Percentiles rank a stretch among this genome's conserved stretches.
These are phyloP conservation scores for Taphrina wiesneri DNA, from an alignment of 1,139 yeast genomes.

Conservation along the genomic window DNA sequence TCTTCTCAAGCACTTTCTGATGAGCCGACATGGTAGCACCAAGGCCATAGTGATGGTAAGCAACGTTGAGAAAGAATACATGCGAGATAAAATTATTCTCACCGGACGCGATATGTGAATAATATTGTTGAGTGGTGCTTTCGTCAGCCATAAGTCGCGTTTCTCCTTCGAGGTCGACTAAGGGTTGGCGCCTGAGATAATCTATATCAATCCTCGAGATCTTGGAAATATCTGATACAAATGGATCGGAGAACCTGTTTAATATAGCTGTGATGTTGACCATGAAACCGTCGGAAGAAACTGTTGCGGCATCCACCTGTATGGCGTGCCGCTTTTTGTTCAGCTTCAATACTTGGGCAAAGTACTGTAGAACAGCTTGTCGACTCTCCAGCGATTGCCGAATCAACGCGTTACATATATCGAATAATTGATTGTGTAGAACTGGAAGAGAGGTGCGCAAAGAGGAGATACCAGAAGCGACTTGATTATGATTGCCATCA, in stretches of 20 bases:
- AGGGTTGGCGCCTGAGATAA: conserved; percentile 55
- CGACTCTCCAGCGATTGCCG: conserved; percentile 72
- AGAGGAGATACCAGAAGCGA: conserved; percentile 14
- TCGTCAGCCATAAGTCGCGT: conserved; percentile 77
- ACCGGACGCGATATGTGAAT: conserved; percentile 46
- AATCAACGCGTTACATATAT: conserved; percentile 70
- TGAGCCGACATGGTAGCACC: conserved; percentile 71
- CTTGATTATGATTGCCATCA: conserved; percentile 38
- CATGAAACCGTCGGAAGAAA: conserved; percentile 82
- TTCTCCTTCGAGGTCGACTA: conserved; percentile 70
- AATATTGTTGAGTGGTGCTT: conserved; percentile 65
- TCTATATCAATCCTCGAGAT: conserved; percentile 73
- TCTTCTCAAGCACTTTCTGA: conserved; percentile 56
- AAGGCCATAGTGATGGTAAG: conserved; percentile 83
- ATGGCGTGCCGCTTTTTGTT: conserved; percentile 88
- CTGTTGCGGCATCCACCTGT: conserved; percentile 67
- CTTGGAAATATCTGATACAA: conserved; percentile 63
- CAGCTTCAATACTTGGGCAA: conserved; percentile 68
- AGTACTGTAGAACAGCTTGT: conserved; percentile 61
- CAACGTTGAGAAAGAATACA: conserved; percentile 75
- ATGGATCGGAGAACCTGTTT: conserved; percentile 76
- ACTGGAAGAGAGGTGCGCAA: conserved; percentile 3
- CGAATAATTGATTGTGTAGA: conserved; percentile 52
- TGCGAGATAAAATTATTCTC: conserved; percentile 78
- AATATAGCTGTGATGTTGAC: conserved; percentile 69